Evolutionary conservation across 495 filamentous ascomycete genomes (phyloP).

Genomic region (Hypomontagnella submonticulosa): DNA sequence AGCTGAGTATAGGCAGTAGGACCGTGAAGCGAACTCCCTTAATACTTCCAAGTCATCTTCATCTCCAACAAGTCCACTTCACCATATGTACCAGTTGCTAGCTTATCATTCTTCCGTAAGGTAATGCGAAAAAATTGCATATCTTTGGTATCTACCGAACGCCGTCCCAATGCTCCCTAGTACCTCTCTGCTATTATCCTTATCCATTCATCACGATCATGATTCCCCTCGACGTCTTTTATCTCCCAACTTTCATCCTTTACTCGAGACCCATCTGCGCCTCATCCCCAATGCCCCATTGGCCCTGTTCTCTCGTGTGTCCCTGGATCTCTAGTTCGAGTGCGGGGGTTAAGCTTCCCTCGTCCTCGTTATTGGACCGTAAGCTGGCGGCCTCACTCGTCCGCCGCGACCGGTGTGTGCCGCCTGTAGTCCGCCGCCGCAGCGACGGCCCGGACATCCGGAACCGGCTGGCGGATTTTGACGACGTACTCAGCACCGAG

Average conservation of each 20-base stretch:
- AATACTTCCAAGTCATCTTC: too few relatives aligned
- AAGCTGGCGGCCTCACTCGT: constrained; percentile 49
- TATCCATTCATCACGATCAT: constrained; percentile 1
- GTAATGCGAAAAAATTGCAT: constrained; percentile 18
- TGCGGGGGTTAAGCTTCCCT: constrained; percentile 44
- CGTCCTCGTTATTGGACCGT: constrained; percentile 53
- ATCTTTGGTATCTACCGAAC: constrained; percentile 49
- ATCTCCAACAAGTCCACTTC: too few relatives aligned
- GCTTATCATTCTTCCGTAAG: neutral
- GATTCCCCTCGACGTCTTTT: constrained; percentile 9
- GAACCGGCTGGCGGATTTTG: constrained; percentile 42
- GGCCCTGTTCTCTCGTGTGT: constrained; percentile 52
- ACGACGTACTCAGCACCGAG: constrained; percentile 47
- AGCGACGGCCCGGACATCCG: constrained; percentile 34
- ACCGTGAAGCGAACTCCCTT: too few relatives aligned
- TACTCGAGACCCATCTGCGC: constrained; percentile 63
- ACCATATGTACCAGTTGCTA: too few relatives aligned
- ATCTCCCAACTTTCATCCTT: neutral
- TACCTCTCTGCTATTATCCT: too few relatives aligned
- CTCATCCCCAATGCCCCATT: constrained; percentile 67
- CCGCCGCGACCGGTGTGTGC: constrained; percentile 47
- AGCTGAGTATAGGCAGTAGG: too few relatives aligned
- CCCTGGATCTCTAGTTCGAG: constrained; percentile 57
- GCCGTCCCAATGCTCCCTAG: constrained; percentile 36
- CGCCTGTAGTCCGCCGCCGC: constrained; percentile 43